phyloP scores from a whole-genome alignment of 1,284 basidiomycete species.

The Pterulicium gracile region DNA sequence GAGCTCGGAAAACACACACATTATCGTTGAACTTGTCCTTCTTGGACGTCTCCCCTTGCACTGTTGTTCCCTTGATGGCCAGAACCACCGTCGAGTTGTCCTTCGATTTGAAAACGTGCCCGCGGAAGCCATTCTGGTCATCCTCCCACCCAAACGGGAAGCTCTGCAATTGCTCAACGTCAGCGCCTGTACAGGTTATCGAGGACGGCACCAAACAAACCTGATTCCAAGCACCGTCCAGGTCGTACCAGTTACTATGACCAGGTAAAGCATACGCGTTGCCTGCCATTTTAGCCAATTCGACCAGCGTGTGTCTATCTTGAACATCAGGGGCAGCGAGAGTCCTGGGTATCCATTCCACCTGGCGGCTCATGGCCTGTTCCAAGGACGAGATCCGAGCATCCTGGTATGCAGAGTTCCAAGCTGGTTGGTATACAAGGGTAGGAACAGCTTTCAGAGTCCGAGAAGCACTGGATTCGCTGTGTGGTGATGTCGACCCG shows the following conservation, averaged over 20 bases:
- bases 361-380: background rate
- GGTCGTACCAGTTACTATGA: constrained; percentile 63
- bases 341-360: background rate
- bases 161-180: constrained; percentile 38
- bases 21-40: constrained; percentile 87
- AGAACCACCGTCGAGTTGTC: constrained; percentile 84
- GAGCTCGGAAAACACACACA: constrained; percentile 2
- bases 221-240: constrained; percentile 49
- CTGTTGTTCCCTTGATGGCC: constrained; percentile 88
- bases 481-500: too few relatives aligned
- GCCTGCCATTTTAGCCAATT: constrained; percentile 82
- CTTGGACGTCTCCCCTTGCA: constrained; percentile 46
- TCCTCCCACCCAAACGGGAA: constrained; percentile 84
- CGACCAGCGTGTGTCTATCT: constrained; percentile 63
- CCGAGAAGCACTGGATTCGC: too few relatives aligned
- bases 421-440: background rate
- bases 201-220: constrained; percentile 22
- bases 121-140: constrained; percentile 78
- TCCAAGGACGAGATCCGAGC: background rate
- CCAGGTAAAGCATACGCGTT: constrained; percentile 66
- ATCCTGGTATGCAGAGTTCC: constrained; percentile 1
- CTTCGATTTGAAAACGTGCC: constrained; percentile 74
- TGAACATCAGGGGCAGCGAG: constrained; percentile 55
- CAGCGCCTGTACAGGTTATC: constrained; percentile 9
- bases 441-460: background rate